A percentile compares a stretch with the other conserved stretches of the same genome.
Conservation (phyloP, 2,329 filamentous ascomycete genomes). For the Coniochaeta ligniaria region DNA sequence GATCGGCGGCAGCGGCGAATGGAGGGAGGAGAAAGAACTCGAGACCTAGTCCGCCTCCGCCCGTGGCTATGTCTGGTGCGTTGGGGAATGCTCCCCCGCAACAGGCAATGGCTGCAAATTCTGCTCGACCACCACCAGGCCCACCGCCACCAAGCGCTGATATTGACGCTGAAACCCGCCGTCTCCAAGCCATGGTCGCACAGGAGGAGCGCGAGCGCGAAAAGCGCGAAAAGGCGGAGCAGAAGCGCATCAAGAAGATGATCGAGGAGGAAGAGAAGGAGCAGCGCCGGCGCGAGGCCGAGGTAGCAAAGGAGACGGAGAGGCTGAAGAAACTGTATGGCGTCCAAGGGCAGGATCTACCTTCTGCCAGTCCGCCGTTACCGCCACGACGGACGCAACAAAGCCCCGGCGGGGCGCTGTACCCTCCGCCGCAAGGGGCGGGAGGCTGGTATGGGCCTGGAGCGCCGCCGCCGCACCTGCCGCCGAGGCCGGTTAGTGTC, state of each 20-base stretch:
- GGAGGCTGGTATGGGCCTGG: slow-evolving; percentile 4
- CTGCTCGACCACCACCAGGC: slow-evolving; percentile 16
- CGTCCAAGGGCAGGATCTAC: slow-evolving; percentile 37
- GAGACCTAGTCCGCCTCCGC: slow-evolving; percentile 23
- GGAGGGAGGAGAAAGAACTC: slow-evolving; percentile 33
- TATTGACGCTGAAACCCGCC: slow-evolving; percentile 70
- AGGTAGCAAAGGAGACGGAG: slow-evolving; percentile 75
- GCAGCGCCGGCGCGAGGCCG: slow-evolving; percentile 44
- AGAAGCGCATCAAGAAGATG: slow-evolving; percentile 56
- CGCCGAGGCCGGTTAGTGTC: slow-evolving; percentile 40
- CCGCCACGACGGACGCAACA: slow-evolving; percentile 13
- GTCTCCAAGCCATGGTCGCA: slow-evolving; percentile 53
- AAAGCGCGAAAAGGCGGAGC: slow-evolving; percentile 46
- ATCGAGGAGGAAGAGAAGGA: slow-evolving; percentile 61
- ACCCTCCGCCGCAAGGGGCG: slow-evolving; percentile 19
- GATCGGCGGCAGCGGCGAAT: slow-evolving; percentile 13
- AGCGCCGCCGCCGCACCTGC: slow-evolving; percentile 14
- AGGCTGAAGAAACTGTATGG: slow-evolving; percentile 65
- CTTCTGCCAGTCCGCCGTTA: slow-evolving; percentile 15
- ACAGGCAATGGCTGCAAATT: slow-evolving; percentile 3
- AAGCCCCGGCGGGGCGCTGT: slow-evolving; percentile 3
- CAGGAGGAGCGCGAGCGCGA: slow-evolving; percentile 48
- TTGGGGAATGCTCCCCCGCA: slow-evolving; percentile 21
- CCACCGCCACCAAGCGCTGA: slow-evolving; percentile 27
- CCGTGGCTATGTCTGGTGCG: slow-evolving; percentile 31